A percentile compares a stretch with the other conserved stretches of the same genome.
Conservation (phyloP, 2,329 filamentous ascomycete species). For the Aspergillaceae sp. region DNA sequence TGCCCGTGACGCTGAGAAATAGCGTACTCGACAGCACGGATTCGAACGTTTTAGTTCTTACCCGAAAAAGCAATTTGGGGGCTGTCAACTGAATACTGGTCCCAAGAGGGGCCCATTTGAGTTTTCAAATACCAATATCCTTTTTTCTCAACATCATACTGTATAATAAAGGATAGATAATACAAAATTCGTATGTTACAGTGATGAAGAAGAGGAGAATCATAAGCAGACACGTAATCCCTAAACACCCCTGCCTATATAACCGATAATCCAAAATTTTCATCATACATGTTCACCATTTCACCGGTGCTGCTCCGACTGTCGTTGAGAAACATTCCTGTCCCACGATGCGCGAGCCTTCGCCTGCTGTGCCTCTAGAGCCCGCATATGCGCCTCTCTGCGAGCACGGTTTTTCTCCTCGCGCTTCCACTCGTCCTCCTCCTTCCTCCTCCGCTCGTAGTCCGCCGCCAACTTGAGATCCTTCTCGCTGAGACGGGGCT, state of each 20-base stretch:
- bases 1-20: not conserved
- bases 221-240: not conserved
- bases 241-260: not conserved
- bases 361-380: constrained; percentile 16
- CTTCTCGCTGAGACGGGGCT: constrained; percentile 20
- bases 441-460: constrained; percentile 21
- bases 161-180: not conserved
- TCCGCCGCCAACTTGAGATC: constrained; percentile 21
- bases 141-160: not conserved
- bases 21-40: not conserved
- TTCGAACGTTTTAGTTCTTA: no score
- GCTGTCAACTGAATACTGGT: no score
- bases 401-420: constrained; percentile 29
- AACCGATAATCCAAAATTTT: not conserved
- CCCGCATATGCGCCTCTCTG: constrained; percentile 17
- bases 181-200: not conserved
- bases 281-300: not conserved
- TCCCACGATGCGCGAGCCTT: constrained; percentile 14
- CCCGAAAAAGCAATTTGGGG: no score
- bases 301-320: not conserved
- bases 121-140: not conserved
- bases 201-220: not conserved
- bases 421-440: constrained; percentile 22
- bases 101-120: no score
- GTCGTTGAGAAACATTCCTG: not conserved